Conservation (phyloP, 768 basidiomycete species). For the Paxillus involutus region DNA sequence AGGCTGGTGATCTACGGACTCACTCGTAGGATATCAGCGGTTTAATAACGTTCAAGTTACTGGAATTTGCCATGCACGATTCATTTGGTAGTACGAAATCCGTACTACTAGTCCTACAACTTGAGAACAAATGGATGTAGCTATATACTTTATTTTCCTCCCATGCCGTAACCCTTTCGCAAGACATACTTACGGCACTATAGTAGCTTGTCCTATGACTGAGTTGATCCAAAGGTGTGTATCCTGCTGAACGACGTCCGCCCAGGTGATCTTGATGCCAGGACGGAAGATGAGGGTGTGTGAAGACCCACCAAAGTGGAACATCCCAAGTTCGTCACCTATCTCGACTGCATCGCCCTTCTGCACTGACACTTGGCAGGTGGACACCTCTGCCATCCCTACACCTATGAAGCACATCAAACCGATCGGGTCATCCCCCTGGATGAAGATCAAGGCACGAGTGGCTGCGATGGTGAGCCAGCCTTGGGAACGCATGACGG, state of each 20-base stretch:
- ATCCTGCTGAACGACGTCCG: neutral
- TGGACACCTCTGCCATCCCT: conserved; percentile 66
- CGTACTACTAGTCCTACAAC: too few relatives aligned
- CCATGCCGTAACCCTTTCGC: too few relatives aligned
- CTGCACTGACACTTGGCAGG: conserved; percentile 51
- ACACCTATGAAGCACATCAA: conserved; percentile 54
- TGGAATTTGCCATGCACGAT: too few relatives aligned
- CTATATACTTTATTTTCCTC: too few relatives aligned
- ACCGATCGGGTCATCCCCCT: conserved; percentile 52
- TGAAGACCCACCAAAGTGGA: conserved; percentile 64
- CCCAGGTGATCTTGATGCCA: conserved; percentile 3
- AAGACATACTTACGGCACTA: too few relatives aligned
- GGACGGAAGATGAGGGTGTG: conserved; percentile 42
- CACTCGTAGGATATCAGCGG: too few relatives aligned
- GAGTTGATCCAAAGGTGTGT: conserved; percentile 8
- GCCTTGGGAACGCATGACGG: conserved; percentile 32
- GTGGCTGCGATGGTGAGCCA: conserved; percentile 48
- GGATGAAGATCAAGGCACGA: conserved; percentile 54
- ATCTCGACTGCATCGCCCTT: conserved; percentile 42
- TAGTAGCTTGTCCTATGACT: conserved; percentile 1
- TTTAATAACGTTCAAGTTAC: too few relatives aligned
- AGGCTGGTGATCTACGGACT: too few relatives aligned
- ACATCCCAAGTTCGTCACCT: conserved; percentile 56
- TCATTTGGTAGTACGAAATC: too few relatives aligned
- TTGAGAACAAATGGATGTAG: too few relatives aligned